These are phyloP conservation scores for Chalciporus sp. DNA, from an alignment of 1,284 basidiomycete genomes.

Conservation along the genomic window DNA sequence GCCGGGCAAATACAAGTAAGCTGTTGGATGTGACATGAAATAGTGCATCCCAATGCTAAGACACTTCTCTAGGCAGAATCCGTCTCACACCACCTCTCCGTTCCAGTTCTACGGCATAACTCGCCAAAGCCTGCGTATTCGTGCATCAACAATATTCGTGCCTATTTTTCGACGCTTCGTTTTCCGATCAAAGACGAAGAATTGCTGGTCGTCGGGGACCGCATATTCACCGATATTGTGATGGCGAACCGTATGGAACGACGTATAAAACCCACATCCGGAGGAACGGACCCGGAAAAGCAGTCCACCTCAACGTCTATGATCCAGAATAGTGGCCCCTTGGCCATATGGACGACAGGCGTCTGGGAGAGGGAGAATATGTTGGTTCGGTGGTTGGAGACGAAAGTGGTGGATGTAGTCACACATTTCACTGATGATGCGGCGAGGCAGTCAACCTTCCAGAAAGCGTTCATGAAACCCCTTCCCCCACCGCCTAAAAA, in stretches of 20 bases:
- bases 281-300: slow-evolving; percentile 17
- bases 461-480: slow-evolving; percentile 3
- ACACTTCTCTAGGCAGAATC: slow-evolving; percentile 71
- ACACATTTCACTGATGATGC: slow-evolving; percentile 36
- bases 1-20: slow-evolving; percentile 77
- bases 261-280: not conserved
- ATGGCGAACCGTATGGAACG: slow-evolving; percentile 75
- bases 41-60: not conserved
- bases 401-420: slow-evolving; percentile 47
- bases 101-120: slow-evolving; percentile 81
- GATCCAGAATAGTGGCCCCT: slow-evolving; percentile 42
- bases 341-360: slow-evolving; percentile 68
- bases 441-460: not conserved
- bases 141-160: slow-evolving; percentile 57
- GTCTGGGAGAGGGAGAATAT: slow-evolving; percentile 69
- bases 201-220: slow-evolving; percentile 86
- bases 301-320: slow-evolving; percentile 14
- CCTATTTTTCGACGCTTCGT: slow-evolving; percentile 48
- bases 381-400: slow-evolving; percentile 61
- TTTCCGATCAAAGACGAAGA: slow-evolving; percentile 56
- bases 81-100: slow-evolving; percentile 74
- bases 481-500: not conserved
- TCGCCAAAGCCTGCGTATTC: slow-evolving; percentile 65
- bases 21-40: not conserved
- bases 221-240: slow-evolving; percentile 89